Base-by-base conservation (phyloP, 441 rosid genomes). In the Eruca vesicaria region DNA sequence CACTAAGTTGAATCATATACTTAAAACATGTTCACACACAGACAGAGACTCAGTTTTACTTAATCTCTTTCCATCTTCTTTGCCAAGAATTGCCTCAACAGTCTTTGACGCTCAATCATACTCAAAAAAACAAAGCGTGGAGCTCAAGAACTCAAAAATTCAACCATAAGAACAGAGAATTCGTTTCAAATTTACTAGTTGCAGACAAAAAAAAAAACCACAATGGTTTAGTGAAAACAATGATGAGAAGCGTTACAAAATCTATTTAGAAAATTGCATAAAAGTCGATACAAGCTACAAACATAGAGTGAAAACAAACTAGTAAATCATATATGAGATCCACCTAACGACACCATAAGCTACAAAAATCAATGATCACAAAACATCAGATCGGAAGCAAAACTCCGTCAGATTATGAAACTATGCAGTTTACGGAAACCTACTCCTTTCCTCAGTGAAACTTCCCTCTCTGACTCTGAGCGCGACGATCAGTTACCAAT, bases 391-490 rank as follows among this genome's bases (percentile, higher is more conserved):
- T 59, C 68, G 4, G 64, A 66, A 60, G 38, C 31, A 45, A 45
- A 38, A 4, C n/a, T 0, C 45, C 45, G n/a, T 65, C 16, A 70
- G 26, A 20, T 12, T 15, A 73, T 74, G 65, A 79, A 79, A 75
- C 79, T 69, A 66, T 9, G 41, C 41, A 35, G n/a, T n/a, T n/a
- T 35, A 35, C 41, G 41, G 3, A 5, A 36, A 41, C 48, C 48
- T 41, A 41, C 48, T 41, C 52, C 55, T 58, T 20, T 69, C 65
- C 57, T 87, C 78, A 91, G 75, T 91, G 92, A 21, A 89, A 80
- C 75, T 93, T 93, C 33, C 94, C 86, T 80, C 98, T 87, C 81
- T 81, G 88, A 12, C 97, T 87, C 82, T 81, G 88, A 14, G 94
- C 88, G 63, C 87, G 92, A 78, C 85, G 93, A 71, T 91, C 93